Conservation (phyloP, 2,329 filamentous ascomycete genomes). For the Lomentospora prolificans region DNA sequence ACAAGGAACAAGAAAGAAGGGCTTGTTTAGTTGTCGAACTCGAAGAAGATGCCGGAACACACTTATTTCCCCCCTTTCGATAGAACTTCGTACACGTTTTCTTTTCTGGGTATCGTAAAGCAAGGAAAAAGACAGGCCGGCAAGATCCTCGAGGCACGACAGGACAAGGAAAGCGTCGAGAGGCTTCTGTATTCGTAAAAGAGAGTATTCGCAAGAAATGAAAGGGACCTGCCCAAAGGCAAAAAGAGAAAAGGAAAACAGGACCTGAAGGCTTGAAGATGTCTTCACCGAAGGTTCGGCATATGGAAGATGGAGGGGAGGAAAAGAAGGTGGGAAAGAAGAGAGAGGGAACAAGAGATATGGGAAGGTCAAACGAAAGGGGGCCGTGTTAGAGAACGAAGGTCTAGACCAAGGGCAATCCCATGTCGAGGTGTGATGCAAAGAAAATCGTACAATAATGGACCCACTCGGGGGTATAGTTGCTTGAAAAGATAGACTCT, state of each 20-base stretch:
- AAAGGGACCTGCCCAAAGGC: slow-evolving; percentile 7
- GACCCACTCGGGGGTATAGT: slow-evolving; percentile 3
- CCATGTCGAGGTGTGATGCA: slow-evolving; percentile 5
- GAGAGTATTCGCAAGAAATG: no score
- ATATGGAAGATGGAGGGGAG: not conserved
- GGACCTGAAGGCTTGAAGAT: slow-evolving; percentile 1
- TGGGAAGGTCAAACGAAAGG: not conserved
- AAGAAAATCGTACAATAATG: slow-evolving; percentile 5
- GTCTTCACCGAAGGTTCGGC: slow-evolving; percentile 3
- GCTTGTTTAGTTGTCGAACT: slow-evolving; percentile 1
- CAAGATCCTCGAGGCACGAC: not conserved
- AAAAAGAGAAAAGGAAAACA: slow-evolving; percentile 1
- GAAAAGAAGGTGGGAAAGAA: not conserved
- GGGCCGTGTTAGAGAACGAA: not conserved
- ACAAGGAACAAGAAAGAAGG: no score
- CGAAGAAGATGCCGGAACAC: slow-evolving; percentile 7
- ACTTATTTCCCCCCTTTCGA: not conserved
- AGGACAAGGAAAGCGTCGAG: no score
- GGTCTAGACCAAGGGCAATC: slow-evolving; percentile 2
- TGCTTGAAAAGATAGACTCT: not conserved
- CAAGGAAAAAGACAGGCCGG: not conserved
- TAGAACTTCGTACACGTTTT: not conserved
- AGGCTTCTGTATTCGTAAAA: no score
- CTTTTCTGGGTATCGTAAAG: not conserved
- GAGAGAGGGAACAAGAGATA: not conserved